Conservation (phyloP, 1,284 basidiomycete species). For the Afroboletus lepidellus region DNA sequence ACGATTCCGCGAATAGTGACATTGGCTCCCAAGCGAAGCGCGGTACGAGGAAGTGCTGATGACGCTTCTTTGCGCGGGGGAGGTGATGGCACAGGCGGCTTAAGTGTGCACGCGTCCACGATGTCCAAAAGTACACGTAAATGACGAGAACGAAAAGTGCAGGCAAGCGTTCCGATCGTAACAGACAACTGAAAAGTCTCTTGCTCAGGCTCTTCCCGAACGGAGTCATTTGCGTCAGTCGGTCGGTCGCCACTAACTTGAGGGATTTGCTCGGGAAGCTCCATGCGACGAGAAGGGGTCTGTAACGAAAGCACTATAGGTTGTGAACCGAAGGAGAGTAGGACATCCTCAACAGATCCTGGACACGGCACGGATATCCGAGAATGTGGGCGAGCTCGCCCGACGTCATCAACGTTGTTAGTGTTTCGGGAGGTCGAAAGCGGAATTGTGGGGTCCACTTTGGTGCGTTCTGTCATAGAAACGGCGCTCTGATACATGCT, state of each 20-base stretch:
- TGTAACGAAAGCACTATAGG: slow-evolving; percentile 54
- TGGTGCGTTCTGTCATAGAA: slow-evolving; percentile 38
- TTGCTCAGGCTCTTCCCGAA: slow-evolving; percentile 7
- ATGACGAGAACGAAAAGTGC: slow-evolving; percentile 52
- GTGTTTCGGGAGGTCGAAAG: neutral
- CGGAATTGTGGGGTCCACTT: neutral
- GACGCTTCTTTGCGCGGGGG: slow-evolving; percentile 6
- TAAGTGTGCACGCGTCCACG: slow-evolving; percentile 38
- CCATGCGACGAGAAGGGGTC: slow-evolving; percentile 38
- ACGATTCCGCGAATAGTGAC: slow-evolving; percentile 50
- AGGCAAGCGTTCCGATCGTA: slow-evolving; percentile 49
- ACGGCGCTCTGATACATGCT: slow-evolving; percentile 77
- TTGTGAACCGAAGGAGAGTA: slow-evolving; percentile 58
- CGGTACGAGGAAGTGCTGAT: slow-evolving; percentile 9
- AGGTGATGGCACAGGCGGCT: slow-evolving; percentile 22
- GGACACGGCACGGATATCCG: slow-evolving; percentile 11
- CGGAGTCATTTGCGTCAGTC: slow-evolving; percentile 3
- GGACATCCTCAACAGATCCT: slow-evolving; percentile 38
- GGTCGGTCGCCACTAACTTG: neutral
- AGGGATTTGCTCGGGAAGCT: slow-evolving; percentile 5
- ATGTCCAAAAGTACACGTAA: slow-evolving; percentile 48
- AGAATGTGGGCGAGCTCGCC: slow-evolving; percentile 4
- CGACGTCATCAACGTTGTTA: neutral
- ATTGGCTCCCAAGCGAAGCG: slow-evolving; percentile 35
- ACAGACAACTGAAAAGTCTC: slow-evolving; percentile 38